Evolutionary conservation across 176 grass and related monocot genomes (phyloP), one percentile per base, ranked within the genome.

Genomic region (Thinopyrum elongatum): DNA sequence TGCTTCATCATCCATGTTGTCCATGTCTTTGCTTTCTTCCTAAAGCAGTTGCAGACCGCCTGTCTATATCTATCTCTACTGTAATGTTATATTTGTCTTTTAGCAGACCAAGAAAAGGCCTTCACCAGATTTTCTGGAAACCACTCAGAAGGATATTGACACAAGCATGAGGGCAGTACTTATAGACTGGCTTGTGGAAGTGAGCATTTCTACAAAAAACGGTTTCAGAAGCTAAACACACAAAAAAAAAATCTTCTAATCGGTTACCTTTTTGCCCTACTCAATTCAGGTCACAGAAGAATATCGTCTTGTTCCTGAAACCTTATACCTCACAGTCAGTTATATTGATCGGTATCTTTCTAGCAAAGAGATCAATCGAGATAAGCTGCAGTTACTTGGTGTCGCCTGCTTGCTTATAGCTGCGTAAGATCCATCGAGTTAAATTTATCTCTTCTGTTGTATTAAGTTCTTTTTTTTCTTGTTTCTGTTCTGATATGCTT

Each of bases 161-260:
- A 70, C 89, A 66, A 89, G 81, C 87, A 98, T 95, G 95, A 90
- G 95, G 67, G 91, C 93, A 25, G 76, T 95, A 60, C 79, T 98
- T 57, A 85, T 98, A 81, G 95, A 98, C 67, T 98, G 95, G 95
- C 91, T 98, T 83, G 95, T 98, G 17, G 93, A 95, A 86, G 95
- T 98, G 87, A 92, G 78, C 17, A 73, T 63, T 74, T 33, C 23
- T 39, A 55, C 10, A 46, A 41, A 78, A 33, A 71, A 17, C n/a
- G 61, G 7, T 10, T 65, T 42, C 71, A 57, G 25, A 47, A 86
- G 39, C 25, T 79, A 65, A 61, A 55, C 25, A 1, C 25, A 63
- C 74, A 73, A 34, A 42, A 79, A 57, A n/a, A n/a, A n/a, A n/a
- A n/a, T 15, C 30, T 72, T 49, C 19, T 39, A 44, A 64, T 70